Evolutionary conservation across 2,329 filamentous ascomycete genomes (phyloP), one percentile per base, ranked within the genome.

Genomic region (Fusarium austroafricanum): DNA sequence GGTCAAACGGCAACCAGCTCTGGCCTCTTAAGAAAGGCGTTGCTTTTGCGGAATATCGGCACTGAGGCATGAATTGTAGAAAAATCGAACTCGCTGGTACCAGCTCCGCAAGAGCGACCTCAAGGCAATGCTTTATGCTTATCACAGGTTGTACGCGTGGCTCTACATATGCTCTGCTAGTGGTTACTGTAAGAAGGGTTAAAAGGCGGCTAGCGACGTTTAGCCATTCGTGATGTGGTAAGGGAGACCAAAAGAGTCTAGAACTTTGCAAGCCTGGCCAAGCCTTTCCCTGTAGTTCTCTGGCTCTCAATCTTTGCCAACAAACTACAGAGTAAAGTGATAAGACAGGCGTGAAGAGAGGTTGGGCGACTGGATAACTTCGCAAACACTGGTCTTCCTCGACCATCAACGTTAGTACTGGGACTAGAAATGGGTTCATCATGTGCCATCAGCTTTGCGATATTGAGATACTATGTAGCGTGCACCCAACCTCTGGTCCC

Each of bases 131-230:
- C 39, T 26, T n/a, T 50, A 50, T 49, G 38, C 33, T 43, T 47
- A 44, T 42, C 29, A 40, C 26, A 39, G 21, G 51, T 31, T 33
- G 45, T 50, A 68, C 43, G 65, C 61, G 55, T 51, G 49, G 43
- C 45, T 45, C 31, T 21, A 52, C 18, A 21, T 42, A 49, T 50
- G 23, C 38, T 20, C 29, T 61, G 14, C 28, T 21, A 52, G 20
- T 21, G 42, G 42, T 47, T 21, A n/a, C n/a, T n/a, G n/a, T n/a
- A 12, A 59, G 12, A 21, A 43, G 14, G 39, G 42, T 28, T 31
- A 17, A 44, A 38, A 56, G 37, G 38, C n/a, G 18, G 40, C 42
- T 47, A 64, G 49, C 10, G 38, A 52, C 39, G 37, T 64, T 47
- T 43, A 33, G 21, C 38, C 28, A 38, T 31, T 39, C 42, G 37